A percentile compares a stretch with the other conserved stretches of the same genome.
Conservation (phyloP, 2,329 filamentous ascomycete genomes). For the Microdochium nivale region DNA sequence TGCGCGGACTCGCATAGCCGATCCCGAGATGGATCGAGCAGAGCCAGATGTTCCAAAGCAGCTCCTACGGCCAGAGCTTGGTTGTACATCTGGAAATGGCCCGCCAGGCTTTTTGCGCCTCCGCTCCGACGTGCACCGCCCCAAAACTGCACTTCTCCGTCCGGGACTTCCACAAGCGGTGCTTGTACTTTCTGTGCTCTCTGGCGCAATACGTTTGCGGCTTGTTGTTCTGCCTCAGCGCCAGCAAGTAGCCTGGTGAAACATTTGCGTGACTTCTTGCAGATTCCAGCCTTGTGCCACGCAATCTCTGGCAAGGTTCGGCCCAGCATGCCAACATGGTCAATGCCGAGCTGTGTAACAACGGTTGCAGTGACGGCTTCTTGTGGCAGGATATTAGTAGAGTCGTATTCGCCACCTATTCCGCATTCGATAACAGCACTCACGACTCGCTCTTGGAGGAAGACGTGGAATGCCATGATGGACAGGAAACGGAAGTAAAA, state of each 20-base stretch:
- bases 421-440: constrained; percentile 85
- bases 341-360: constrained; percentile 75
- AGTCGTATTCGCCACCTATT: constrained; percentile 88
- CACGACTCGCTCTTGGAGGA: constrained; percentile 65
- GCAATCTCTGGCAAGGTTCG: constrained; percentile 70
- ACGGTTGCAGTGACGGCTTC: constrained; percentile 60
- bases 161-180: constrained; percentile 31
- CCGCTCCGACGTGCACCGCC: constrained; percentile 20
- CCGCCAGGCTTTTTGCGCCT: constrained; percentile 29
- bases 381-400: constrained; percentile 70
- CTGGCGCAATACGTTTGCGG: constrained; percentile 41
- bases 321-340: constrained; percentile 76
- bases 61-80: constrained; percentile 48
- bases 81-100: constrained; percentile 48
- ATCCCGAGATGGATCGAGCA: constrained; percentile 7
- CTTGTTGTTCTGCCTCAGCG: constrained; percentile 24
- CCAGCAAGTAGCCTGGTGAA: constrained; percentile 54
- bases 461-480: constrained; percentile 78
- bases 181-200: constrained; percentile 50
- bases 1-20: constrained; percentile 5
- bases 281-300: constrained; percentile 88
- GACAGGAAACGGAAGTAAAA: constrained; percentile 92
- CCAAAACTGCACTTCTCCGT: constrained; percentile 29
- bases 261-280: constrained; percentile 57
- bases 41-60: constrained; percentile 47